A percentile compares a stretch with the other conserved stretches of the same genome.
phyloP scores from a whole-genome alignment of 495 filamentous ascomycete species.

The Hypomontagnella monticulosa region DNA sequence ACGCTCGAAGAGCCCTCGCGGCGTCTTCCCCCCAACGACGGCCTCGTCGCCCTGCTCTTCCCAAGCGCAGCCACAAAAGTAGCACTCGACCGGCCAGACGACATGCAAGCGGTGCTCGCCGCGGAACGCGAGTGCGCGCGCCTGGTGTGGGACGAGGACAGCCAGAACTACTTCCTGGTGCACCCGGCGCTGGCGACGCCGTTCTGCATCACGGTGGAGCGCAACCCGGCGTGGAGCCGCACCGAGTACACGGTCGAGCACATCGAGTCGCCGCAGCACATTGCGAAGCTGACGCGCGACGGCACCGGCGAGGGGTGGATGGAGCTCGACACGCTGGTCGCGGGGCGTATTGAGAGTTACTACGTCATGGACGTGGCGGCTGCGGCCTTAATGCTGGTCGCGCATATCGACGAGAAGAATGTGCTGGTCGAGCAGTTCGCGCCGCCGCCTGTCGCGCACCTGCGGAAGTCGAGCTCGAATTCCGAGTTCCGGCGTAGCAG shows the following conservation, averaged over 20 bases:
- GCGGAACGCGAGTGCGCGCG: constrained; percentile 77
- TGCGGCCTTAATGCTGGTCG: constrained; percentile 74
- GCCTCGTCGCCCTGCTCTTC: constrained; percentile 77
- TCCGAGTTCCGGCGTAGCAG: constrained; percentile 41
- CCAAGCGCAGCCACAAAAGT: constrained; percentile 74
- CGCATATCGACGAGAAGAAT: constrained; percentile 66
- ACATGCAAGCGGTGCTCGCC: constrained; percentile 67
- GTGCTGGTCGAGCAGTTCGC: constrained; percentile 60
- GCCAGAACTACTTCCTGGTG: constrained; percentile 71
- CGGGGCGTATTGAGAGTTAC: constrained; percentile 64
- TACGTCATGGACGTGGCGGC: constrained; percentile 81
- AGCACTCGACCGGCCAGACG: constrained; percentile 71
- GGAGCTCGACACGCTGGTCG: constrained; percentile 62
- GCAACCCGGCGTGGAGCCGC: constrained; percentile 61
- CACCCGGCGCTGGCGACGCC: constrained; percentile 73
- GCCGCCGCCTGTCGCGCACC: constrained; percentile 55
- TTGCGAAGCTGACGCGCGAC: constrained; percentile 62
- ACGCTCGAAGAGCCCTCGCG: constrained; percentile 67
- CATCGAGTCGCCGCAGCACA: constrained; percentile 61
- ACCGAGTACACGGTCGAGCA: constrained; percentile 72
- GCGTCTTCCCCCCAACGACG: constrained; percentile 69
- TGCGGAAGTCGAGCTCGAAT: constrained; percentile 34
- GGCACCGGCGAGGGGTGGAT: constrained; percentile 62
- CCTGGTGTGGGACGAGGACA: constrained; percentile 73
- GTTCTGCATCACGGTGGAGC: constrained; percentile 62